phyloP scores from a whole-genome alignment of 1,284 basidiomycete species.

The Golubevia sp. region DNA sequence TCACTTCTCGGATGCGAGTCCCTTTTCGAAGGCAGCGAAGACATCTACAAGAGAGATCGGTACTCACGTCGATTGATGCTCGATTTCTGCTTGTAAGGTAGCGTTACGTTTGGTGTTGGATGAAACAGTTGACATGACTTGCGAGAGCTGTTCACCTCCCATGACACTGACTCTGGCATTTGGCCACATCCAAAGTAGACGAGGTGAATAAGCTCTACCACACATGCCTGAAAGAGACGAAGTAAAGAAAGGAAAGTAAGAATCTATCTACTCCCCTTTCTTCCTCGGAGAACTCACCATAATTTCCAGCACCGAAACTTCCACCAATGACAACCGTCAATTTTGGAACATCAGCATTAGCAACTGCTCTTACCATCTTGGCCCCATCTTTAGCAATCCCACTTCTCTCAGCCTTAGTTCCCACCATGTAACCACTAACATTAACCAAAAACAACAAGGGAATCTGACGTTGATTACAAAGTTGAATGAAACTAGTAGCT shows the following conservation, averaged over 20 bases:
- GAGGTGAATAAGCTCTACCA: constrained; percentile 75
- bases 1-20: no score
- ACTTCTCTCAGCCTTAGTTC: constrained; percentile 88
- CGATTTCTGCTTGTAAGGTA: constrained; percentile 70
- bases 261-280: constrained; percentile 62
- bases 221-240: constrained; percentile 24
- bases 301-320: constrained; percentile 92
- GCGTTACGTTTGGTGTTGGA: constrained; percentile 66
- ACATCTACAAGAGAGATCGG: no score
- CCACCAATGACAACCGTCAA: constrained; percentile 92
- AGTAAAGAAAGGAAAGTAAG: constrained; percentile 77
- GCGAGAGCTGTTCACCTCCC: constrained; percentile 88
- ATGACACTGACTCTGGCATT: constrained; percentile 95
- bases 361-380: constrained; percentile 96
- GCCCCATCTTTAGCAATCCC: constrained; percentile 97
- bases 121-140: constrained; percentile 88
- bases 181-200: constrained; percentile 98
- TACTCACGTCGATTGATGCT: constrained; percentile 83
- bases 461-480: constrained; percentile 87
- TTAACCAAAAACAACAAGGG: constrained; percentile 92
- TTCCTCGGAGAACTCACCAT: constrained; percentile 68
- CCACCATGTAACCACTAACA: constrained; percentile 89
- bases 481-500: constrained; percentile 90
- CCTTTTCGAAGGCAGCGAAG: no score
- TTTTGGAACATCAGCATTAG: constrained; percentile 91